Conservation (phyloP, 2,329 filamentous ascomycete genomes). For the Volutella citrinella region DNA sequence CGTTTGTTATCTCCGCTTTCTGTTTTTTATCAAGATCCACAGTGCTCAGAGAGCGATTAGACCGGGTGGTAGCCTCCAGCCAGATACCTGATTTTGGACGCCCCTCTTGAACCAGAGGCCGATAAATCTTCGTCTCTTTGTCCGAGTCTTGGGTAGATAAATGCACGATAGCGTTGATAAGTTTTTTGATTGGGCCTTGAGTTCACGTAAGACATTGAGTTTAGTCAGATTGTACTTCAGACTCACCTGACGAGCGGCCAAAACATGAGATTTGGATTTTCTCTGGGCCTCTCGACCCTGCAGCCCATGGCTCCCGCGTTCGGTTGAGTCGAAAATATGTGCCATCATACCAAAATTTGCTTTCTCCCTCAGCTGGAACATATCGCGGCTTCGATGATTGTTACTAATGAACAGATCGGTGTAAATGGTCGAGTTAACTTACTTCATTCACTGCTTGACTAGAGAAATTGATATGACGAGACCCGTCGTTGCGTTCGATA, state of each 20-base stretch:
- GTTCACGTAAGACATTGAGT: not conserved
- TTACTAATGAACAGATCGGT: too few species aligned
- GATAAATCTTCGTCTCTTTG: constrained; percentile 57
- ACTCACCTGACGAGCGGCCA: constrained; percentile 41
- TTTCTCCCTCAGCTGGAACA: constrained; percentile 51
- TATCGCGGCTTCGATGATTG: constrained; percentile 52
- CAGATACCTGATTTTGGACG: constrained; percentile 48
- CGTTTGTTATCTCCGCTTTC: constrained; percentile 63
- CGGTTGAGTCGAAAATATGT: constrained; percentile 48
- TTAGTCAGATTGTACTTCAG: too few species aligned
- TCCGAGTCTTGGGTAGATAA: constrained; percentile 50
- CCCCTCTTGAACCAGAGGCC: constrained; percentile 45
- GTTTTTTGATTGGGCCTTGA: constrained; percentile 50
- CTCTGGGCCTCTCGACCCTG: constrained; percentile 47
- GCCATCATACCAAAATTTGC: constrained; percentile 53
- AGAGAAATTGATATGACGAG: constrained; percentile 55
- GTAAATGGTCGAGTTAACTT: constrained; percentile 23
- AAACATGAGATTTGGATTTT: constrained; percentile 53
- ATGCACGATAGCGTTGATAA: constrained; percentile 52
- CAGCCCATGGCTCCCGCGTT: constrained; percentile 39
- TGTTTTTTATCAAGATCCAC: constrained; percentile 68
- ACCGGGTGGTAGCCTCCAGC: constrained; percentile 58
- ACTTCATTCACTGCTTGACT: constrained; percentile 52
- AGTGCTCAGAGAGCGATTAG: constrained; percentile 68
- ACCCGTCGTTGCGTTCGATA: constrained; percentile 35